Percentiles rank a stretch among this genome's conserved stretches.
Conservation (phyloP, 148 eudicot genomes). For the Silene conica region DNA sequence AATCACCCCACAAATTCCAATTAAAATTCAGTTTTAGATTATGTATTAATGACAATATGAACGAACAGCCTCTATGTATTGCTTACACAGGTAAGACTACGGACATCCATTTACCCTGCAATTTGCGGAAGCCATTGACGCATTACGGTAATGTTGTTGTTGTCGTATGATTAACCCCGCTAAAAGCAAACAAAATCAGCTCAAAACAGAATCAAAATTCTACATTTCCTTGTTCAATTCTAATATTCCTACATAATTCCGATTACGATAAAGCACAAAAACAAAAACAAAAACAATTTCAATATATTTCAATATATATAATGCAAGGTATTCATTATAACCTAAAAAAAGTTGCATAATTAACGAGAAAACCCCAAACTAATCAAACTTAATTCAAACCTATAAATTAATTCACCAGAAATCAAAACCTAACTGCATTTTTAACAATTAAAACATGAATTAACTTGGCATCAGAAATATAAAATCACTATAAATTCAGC, state of each 20-base stretch:
- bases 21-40: neutral
- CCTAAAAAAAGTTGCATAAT: too few species aligned
- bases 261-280: neutral
- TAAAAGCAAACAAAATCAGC: too few species aligned
- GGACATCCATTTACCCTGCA: too few species aligned
- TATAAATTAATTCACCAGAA: neutral
- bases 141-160: too few species aligned
- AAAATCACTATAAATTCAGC: slow-evolving; percentile 16
- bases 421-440: neutral
- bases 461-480: neutral
- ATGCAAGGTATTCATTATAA: neutral
- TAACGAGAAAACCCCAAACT: neutral
- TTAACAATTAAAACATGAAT: slow-evolving; percentile 1
- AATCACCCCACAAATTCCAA: neutral
- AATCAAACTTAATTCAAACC: neutral
- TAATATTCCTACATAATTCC: neutral
- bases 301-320: too few species aligned
- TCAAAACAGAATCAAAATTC: neutral
- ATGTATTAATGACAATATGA: neutral
- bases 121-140: too few species aligned
- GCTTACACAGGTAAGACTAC: too few species aligned
- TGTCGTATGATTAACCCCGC: too few species aligned
- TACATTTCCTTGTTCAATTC: neutral
- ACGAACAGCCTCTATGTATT: too few species aligned
- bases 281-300: neutral